A percentile compares a stretch with the other conserved stretches of the same genome.
phyloP scores from a whole-genome alignment of 805 yeast genomes.

The Wickerhamiella dianesei region DNA sequence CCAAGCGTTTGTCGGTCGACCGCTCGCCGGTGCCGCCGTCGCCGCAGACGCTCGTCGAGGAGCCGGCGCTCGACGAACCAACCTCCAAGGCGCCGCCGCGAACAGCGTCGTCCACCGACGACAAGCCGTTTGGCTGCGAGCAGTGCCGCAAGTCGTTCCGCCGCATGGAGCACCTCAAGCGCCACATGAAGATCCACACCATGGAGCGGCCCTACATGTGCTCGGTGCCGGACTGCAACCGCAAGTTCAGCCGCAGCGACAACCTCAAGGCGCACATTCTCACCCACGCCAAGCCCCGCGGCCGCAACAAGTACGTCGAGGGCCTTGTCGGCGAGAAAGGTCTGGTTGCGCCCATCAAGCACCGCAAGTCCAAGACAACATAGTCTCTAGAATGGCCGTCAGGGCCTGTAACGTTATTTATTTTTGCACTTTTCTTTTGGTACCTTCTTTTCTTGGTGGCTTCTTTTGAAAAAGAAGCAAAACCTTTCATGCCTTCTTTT shows the following conservation, averaged over 20 bases:
- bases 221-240: slow-evolving; percentile 39
- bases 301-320: slow-evolving; percentile 30
- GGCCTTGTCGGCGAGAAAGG: slow-evolving; percentile 21
- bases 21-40: too few species aligned
- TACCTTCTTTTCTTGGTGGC: slow-evolving; percentile 3
- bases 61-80: too few species aligned
- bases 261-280: slow-evolving; percentile 66
- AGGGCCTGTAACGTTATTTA: slow-evolving; percentile 3
- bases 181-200: slow-evolving; percentile 63
- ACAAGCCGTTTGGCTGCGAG: slow-evolving; percentile 27
- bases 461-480: too few species aligned
- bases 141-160: slow-evolving; percentile 28
- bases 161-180: slow-evolving; percentile 31
- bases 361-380: too few species aligned
- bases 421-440: slow-evolving; percentile 1
- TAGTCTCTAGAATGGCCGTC: neutral
- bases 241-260: slow-evolving; percentile 58
- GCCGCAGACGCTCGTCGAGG: neutral
- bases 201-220: slow-evolving; percentile 68
- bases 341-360: slow-evolving; percentile 7
- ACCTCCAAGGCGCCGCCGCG: too few species aligned
- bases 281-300: slow-evolving; percentile 43
- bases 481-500: too few species aligned
- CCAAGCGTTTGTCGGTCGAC: neutral
- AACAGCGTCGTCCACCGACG: slow-evolving; percentile 9